Evolutionary conservation across 805 yeast species (phyloP), one percentile per base, ranked within the genome.

Genomic region (Nakazawaea molendinolei): DNA sequence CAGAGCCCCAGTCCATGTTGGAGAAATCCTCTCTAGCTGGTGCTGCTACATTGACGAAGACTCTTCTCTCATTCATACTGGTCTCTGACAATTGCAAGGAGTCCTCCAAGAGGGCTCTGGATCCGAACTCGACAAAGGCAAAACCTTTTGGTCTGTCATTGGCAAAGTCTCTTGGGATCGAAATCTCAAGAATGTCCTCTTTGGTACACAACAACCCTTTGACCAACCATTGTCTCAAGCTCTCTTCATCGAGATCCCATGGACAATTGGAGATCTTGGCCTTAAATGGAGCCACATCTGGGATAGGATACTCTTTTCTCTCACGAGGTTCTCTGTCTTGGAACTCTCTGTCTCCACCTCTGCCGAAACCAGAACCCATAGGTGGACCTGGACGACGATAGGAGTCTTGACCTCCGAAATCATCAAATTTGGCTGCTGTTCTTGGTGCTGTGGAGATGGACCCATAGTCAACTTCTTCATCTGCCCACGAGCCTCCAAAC

Each of bases 231-330:
- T 70, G 72, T 35, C 58, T 63, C 40, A 83, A 66, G 6, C 67
- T 73, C 24, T 67, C 76, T 58, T 90, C 97, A 31, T 67, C 59
- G 30, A 75, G 72, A 40, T 83, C 89, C 79, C 84, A 82, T 42
- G 95, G 86, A 53, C 92, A 74, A 63, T 89, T 87, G 55, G 76
- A 75, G 47, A 90, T 70, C 56, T 86, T 76, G n/a, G 95, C 97
- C 51, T 84, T 81, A 70, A 61, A 92, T 37, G 99, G 99, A 14
- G 97, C 87, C 35, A 64, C 71, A 50, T 86, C 90, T 31, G 99
- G 99, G 42, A 92, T 70, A 28, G 95, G 95, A 48, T 64, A 82
- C 54, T 81, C 89, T 24, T 65, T 69, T 60, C 85, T 73, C 44
- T 72, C 75, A 45, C 64, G 63, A 46, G 65, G 50, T 35, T 59